phyloP scores from a whole-genome alignment of 306 rosid genomes.

The Vigna mungo region DNA sequence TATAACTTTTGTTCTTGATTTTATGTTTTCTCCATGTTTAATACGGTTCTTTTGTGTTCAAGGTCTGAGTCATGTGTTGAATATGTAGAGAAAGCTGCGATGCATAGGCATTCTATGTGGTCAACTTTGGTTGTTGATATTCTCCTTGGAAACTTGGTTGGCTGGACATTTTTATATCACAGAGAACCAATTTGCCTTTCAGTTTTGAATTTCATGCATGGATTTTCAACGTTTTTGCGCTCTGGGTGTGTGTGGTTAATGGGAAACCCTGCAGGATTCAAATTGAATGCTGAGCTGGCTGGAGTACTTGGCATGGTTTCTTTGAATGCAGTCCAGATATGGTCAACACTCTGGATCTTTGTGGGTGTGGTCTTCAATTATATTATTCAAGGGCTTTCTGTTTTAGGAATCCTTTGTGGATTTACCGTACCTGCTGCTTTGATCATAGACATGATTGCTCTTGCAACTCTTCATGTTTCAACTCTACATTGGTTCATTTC shows the following conservation, averaged over 20 bases:
- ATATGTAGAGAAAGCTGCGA: constrained; percentile 84
- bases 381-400: constrained; percentile 72
- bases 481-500: constrained; percentile 90
- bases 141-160: constrained; percentile 83
- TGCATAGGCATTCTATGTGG: constrained; percentile 87
- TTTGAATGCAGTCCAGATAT: constrained; percentile 84
- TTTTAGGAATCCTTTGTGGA: constrained; percentile 83
- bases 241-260: constrained; percentile 96
- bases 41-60: constrained; percentile 48
- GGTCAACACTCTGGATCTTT: constrained; percentile 92
- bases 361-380: constrained; percentile 62
- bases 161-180: constrained; percentile 69
- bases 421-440: constrained; percentile 79
- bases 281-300: constrained; percentile 88
- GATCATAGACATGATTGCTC: constrained; percentile 67
- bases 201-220: constrained; percentile 66
- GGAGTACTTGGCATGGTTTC: constrained; percentile 85
- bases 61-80: constrained; percentile 86
- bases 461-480: constrained; percentile 77
- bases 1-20: constrained; percentile 35
- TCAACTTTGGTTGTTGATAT: constrained; percentile 79
- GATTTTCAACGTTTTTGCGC: constrained; percentile 76
- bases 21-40: constrained; percentile 41
- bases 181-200: constrained; percentile 59
- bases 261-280: constrained; percentile 98